Evolutionary conservation across 306 rosid genomes (phyloP).

Genomic region (Calophaca sinica): DNA sequence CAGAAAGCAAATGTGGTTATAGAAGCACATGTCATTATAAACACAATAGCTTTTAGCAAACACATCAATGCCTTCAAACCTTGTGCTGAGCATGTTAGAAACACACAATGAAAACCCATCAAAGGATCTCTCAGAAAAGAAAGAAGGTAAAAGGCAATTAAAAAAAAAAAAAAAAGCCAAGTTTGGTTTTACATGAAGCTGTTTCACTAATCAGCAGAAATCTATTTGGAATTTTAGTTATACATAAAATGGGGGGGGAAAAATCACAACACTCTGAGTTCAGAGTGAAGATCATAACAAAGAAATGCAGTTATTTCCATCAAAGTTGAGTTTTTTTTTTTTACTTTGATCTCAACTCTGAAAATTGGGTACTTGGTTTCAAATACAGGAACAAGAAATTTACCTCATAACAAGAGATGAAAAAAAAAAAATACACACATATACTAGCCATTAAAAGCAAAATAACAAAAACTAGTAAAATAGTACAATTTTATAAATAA

Average conservation of each 20-base stretch:
- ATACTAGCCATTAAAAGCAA: constrained; percentile 36
- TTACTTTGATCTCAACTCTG: constrained; percentile 30
- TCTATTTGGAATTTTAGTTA: constrained; percentile 23
- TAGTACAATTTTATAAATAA: constrained; percentile 8
- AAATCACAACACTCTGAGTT: neutral
- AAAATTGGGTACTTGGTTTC: neutral
- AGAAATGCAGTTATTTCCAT: constrained; percentile 40
- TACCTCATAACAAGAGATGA: constrained; percentile 38
- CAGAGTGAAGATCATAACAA: constrained; percentile 25
- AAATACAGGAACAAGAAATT: constrained; percentile 35
- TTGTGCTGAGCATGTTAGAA: constrained; percentile 34
- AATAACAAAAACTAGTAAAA: constrained; percentile 41
- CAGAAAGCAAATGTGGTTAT: neutral
- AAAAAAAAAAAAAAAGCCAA: neutral
- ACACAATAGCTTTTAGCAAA: constrained; percentile 9
- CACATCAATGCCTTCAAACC: constrained; percentile 41
- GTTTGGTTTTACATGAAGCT: too few species aligned
- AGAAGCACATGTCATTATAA: neutral
- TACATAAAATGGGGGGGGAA: constrained; percentile 7
- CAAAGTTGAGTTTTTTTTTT: neutral
- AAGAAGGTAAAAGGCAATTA: neutral
- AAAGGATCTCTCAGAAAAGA: constrained; percentile 26
- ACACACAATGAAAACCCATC: constrained; percentile 44
- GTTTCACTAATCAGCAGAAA: constrained; percentile 15
- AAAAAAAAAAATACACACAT: neutral